Evolutionary conservation across 768 basidiomycete species (phyloP).

Genomic region (Collybia sp.): DNA sequence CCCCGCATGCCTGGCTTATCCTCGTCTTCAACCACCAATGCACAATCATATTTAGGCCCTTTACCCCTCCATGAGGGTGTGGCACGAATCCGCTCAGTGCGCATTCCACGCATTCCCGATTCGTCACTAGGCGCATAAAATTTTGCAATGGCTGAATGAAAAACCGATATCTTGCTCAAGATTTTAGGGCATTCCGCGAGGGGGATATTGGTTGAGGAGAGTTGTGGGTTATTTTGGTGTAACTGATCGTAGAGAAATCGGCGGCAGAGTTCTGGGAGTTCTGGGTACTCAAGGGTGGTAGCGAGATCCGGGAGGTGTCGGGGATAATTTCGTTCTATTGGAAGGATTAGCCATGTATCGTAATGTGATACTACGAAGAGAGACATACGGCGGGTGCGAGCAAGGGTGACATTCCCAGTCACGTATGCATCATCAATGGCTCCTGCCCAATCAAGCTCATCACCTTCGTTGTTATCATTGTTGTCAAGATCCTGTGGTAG

Average conservation of each 20-base stretch:
- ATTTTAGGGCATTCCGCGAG: constrained; percentile 8
- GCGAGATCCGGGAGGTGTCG: not conserved
- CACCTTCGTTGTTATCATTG: not conserved
- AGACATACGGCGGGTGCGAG: not conserved
- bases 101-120: constrained; percentile 20
- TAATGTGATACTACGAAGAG: not conserved
- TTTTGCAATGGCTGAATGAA: constrained; percentile 18
- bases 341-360: not conserved
- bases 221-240: not conserved
- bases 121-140: constrained; percentile 22
- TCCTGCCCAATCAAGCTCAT: not conserved
- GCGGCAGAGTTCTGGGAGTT: not conserved
- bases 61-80: constrained; percentile 14
- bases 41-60: constrained; percentile 16
- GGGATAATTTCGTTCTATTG: not conserved
- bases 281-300: not conserved
- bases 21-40: constrained; percentile 14
- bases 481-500: not conserved
- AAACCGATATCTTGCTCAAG: constrained; percentile 13
- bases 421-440: not conserved
- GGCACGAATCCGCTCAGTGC: constrained; percentile 19
- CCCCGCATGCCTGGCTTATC: constrained; percentile 15
- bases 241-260: constrained; percentile 1
- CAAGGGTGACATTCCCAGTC: not conserved
- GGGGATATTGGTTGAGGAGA: constrained; percentile 2